A percentile compares a stretch with the other conserved stretches of the same genome.
These are phyloP conservation scores for Amanita jacksonii DNA, from an alignment of 768 basidiomycete genomes.

Conservation along the genomic window DNA sequence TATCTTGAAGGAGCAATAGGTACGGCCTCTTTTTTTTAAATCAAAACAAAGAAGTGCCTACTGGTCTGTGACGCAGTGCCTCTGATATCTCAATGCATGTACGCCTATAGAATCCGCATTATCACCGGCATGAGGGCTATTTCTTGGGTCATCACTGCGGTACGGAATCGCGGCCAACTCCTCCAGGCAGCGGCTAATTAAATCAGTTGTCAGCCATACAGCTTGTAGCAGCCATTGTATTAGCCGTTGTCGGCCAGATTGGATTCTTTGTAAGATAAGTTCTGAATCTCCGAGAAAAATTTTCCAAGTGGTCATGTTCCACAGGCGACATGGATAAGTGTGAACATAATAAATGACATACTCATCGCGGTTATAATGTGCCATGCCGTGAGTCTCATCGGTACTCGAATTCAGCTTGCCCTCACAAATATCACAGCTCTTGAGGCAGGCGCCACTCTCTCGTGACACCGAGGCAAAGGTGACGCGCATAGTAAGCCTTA, in stretches of 20 bases:
- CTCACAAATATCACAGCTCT: slow-evolving; percentile 15
- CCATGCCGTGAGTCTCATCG: background rate
- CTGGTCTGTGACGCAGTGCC: too few relatives aligned
- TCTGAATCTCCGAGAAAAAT: too few relatives aligned
- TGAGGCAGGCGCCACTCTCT: slow-evolving; percentile 11
- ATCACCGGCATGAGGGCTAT: background rate
- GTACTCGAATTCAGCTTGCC: background rate
- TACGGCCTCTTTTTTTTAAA: too few relatives aligned
- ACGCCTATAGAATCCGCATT: background rate
- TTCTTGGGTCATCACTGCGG: background rate
- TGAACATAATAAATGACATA: too few relatives aligned
- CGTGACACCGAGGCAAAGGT: background rate
- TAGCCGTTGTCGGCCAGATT: too few relatives aligned
- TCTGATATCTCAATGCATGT: background rate
- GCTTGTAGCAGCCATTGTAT: too few relatives aligned
- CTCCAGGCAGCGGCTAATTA: background rate
- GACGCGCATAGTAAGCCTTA: slow-evolving; percentile 19
- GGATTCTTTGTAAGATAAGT: too few relatives aligned
- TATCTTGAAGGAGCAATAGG: slow-evolving; percentile 1
- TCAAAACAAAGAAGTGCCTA: too few relatives aligned
- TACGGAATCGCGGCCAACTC: background rate
- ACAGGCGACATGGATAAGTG: too few relatives aligned
- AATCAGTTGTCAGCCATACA: background rate
- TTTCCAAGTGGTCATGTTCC: too few relatives aligned
- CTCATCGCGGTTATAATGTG: too few relatives aligned